Percentiles rank a stretch among this genome's conserved stretches.
phyloP scores from a whole-genome alignment of 352 stramenopile genomes.

The Pythium dissotocum region DNA sequence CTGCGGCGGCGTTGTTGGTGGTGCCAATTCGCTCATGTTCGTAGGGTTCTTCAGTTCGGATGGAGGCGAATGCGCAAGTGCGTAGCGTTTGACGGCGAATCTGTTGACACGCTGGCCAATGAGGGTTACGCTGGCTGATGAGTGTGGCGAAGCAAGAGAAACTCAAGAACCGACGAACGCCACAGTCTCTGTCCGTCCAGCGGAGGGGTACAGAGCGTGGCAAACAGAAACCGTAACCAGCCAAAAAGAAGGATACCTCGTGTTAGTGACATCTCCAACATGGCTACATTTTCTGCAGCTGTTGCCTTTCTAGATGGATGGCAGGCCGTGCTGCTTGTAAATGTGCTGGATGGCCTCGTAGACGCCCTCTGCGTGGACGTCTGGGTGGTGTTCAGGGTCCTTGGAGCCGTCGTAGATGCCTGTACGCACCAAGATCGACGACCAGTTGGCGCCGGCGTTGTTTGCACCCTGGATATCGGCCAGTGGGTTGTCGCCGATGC shows the following conservation, averaged over 20 bases:
- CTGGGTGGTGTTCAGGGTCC: conserved; percentile 60
- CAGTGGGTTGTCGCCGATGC: conserved; percentile 88
- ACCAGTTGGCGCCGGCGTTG: conserved; percentile 78
- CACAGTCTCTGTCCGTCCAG: not conserved
- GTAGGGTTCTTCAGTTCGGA: not conserved
- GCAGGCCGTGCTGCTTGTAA: conserved; percentile 58
- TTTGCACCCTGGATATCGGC: conserved; percentile 89
- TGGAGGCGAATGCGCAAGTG: conserved; percentile 1
- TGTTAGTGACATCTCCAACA: conserved; percentile 5
- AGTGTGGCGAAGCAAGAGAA: not conserved
- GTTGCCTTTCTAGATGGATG: conserved; percentile 17
- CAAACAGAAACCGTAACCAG: conserved; percentile 4
- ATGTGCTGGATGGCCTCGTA: conserved; percentile 80
- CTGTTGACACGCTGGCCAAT: not conserved
- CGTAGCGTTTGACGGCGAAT: not conserved
- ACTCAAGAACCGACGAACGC: not conserved
- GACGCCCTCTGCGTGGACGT: conserved; percentile 63
- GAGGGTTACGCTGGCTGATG: conserved; percentile 4
- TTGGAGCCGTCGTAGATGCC: conserved; percentile 78
- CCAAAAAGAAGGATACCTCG: not conserved
- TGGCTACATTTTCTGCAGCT: conserved; percentile 7
- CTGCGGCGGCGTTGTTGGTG: conserved; percentile 7
- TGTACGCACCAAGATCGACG: conserved; percentile 84
- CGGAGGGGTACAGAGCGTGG: not conserved
- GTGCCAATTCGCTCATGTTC: not conserved